Percentiles rank a stretch among this genome's conserved stretches.
phyloP scores from a whole-genome alignment of 2,329 filamentous ascomycete species.

The Exserohilum rostratum region DNA sequence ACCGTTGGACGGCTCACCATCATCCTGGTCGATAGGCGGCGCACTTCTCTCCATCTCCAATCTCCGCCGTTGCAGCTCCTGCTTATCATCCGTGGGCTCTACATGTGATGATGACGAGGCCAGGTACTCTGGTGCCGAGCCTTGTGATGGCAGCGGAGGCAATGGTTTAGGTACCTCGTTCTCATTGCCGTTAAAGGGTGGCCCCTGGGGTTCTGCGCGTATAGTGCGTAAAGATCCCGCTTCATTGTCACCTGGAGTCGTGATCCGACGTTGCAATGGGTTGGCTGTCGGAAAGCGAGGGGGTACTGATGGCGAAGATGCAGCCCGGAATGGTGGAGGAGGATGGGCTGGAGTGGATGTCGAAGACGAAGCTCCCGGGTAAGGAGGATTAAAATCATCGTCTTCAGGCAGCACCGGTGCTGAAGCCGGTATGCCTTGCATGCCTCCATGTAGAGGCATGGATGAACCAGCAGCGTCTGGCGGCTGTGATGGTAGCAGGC shows the following conservation, averaged over 20 bases:
- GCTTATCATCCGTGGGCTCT: constrained; percentile 71
- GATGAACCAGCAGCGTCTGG: constrained; percentile 56
- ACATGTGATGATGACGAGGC: constrained; percentile 39
- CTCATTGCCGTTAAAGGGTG: constrained; percentile 15
- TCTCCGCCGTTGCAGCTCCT: constrained; percentile 67
- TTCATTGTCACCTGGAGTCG: constrained; percentile 19
- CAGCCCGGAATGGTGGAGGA: constrained; percentile 33
- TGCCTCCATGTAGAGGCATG: constrained; percentile 49
- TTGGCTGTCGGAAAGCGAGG: constrained; percentile 12
- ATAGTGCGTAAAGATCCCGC: constrained; percentile 33
- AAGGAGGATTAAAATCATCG: constrained; percentile 32
- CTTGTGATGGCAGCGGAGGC: constrained; percentile 31
- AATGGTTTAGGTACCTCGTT: constrained; percentile 23
- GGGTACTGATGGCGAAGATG: constrained; percentile 18
- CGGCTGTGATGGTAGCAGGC: constrained; percentile 81
- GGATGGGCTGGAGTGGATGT: constrained; percentile 29
- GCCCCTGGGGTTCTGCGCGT: constrained; percentile 14
- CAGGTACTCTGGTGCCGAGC: constrained; percentile 35
- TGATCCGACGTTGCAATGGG: constrained; percentile 22
- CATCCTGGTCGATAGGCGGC: constrained; percentile 39
- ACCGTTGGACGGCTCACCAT: constrained; percentile 21
- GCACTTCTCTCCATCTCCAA: constrained; percentile 52
- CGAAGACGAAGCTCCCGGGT: constrained; percentile 29
- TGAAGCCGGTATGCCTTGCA: constrained; percentile 38
- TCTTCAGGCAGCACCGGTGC: constrained; percentile 47